Evolutionary conservation across 768 basidiomycete genomes (phyloP), one percentile per base, ranked within the genome.

Genomic region (Pholiota molesta): DNA sequence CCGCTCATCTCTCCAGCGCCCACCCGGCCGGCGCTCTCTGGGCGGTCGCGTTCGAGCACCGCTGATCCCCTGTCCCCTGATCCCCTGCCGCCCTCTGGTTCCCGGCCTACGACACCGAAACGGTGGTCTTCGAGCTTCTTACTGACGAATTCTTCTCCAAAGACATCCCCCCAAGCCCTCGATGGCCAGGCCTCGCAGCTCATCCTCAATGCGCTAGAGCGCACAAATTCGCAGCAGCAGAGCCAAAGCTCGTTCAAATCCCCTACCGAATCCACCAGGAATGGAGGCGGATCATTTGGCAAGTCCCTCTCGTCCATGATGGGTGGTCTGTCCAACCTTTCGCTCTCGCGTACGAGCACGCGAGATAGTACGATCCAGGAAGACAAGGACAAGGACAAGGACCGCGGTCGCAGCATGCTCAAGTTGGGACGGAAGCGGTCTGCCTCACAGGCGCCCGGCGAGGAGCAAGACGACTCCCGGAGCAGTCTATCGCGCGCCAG

Each of bases 231-330:
- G 62, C 67, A 75, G 11, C 68, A 62, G 35, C 65, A 57, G 31
- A 53, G 39, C 9, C 65, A 58, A 28, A 54, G 37, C 10, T 64
- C 71, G 63, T 60, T 73, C 53, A 74, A 77, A 55, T 70, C 79
- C 5, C 69, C 78, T 1, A 52, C 42, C 29, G 81, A 83, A 23
- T 64, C 73, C 10, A 62, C 72, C 9, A 66, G 61, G 69, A 68
- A 78, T 73, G 65, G 68, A 11, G 82, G 82, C 39, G 83, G 21
- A 8, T 21, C 87, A 0, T 89, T 90, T 69, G 79, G 84, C 58
- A 86, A 84, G 74, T 83, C 90, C 0, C 79, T 93, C 60, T 86
- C 83, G 64, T 82, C 81, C 35, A 87, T 92, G 86, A 88, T 92
- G 76, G 86, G 86, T 39, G 86, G 86, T 1, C 78, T 90, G 33